These are phyloP conservation scores for Hamamelis virginiana DNA, from an alignment of 164 flowering plant genomes.

Conservation along the genomic window DNA sequence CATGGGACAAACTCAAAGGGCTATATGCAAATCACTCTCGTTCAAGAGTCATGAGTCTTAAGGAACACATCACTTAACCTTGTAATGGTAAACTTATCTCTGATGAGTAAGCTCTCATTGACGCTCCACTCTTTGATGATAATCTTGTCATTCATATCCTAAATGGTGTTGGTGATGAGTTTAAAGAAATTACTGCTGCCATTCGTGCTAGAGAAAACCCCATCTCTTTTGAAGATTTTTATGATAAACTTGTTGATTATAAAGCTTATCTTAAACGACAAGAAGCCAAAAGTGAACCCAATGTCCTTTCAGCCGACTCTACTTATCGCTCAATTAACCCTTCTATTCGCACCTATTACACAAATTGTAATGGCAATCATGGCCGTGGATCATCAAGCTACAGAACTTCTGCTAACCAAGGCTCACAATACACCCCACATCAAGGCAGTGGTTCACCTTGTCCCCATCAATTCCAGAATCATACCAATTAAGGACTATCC, in stretches of 20 bases:
- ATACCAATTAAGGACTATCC: too few species aligned
- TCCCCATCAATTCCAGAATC: too few species aligned
- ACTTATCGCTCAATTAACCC: too few species aligned
- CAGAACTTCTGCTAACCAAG: too few species aligned
- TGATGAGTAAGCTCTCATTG: neutral
- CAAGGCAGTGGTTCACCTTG: too few species aligned
- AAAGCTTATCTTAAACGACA: neutral
- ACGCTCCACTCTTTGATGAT: neutral
- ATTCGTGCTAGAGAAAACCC: neutral
- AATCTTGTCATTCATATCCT: neutral
- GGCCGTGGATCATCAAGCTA: too few species aligned
- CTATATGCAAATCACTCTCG: slow-evolving; percentile 6
- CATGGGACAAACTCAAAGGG: neutral
- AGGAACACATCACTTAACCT: too few species aligned
- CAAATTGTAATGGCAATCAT: too few species aligned
- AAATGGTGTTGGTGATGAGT: neutral
- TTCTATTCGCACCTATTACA: too few species aligned
- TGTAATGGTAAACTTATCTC: neutral
- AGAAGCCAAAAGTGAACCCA: too few species aligned
- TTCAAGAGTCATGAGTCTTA: neutral
- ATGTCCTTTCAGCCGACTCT: too few species aligned
- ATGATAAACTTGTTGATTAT: slow-evolving; percentile 2
- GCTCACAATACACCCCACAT: too few species aligned
- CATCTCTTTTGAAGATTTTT: slow-evolving; percentile 2
- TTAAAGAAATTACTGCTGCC: neutral